A percentile compares a stretch with the other conserved stretches of the same genome.
Evolutionary conservation across 78 protist genomes (phyloP).

Genomic region (Dictyostelium brefeldianum): DNA sequence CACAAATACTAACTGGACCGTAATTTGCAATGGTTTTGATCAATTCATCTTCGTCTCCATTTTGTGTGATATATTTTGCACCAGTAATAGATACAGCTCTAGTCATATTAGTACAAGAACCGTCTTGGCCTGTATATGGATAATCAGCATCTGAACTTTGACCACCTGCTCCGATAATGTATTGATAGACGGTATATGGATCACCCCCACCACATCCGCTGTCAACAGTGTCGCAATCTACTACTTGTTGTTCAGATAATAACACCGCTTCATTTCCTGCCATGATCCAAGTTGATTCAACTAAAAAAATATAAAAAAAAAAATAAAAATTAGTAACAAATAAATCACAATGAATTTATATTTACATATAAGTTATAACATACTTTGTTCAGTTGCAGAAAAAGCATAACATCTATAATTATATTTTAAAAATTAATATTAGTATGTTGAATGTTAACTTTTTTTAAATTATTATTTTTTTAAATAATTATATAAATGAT

Average conservation of each 20-base stretch:
- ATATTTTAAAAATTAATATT: too few species aligned
- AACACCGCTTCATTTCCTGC: slow-evolving; percentile 44
- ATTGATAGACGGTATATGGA: slow-evolving; percentile 77
- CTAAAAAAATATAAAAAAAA: slow-evolving; percentile 2
- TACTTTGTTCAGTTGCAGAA: slow-evolving; percentile 12
- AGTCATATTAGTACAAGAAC: slow-evolving; percentile 27
- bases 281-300: slow-evolving; percentile 51
- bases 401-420: not conserved
- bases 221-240: slow-evolving; percentile 77
- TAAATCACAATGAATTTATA: too few species aligned
- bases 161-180: slow-evolving; percentile 76
- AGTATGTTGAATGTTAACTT: too few species aligned
- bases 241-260: slow-evolving; percentile 84
- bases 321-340: not conserved
- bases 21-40: slow-evolving; percentile 33
- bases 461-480: too few species aligned
- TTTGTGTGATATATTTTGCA: slow-evolving; percentile 21
- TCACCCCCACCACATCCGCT: slow-evolving; percentile 89
- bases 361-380: too few species aligned
- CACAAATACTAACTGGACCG: slow-evolving; percentile 87
- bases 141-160: slow-evolving; percentile 29
- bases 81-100: slow-evolving; percentile 47
- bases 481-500: too few species aligned
- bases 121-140: slow-evolving; percentile 79
- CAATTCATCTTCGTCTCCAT: slow-evolving; percentile 57